Percentiles rank a stretch among this genome's conserved stretches.
Conservation (phyloP, 2,329 filamentous ascomycete genomes). For the Trichophyton rubrum region DNA sequence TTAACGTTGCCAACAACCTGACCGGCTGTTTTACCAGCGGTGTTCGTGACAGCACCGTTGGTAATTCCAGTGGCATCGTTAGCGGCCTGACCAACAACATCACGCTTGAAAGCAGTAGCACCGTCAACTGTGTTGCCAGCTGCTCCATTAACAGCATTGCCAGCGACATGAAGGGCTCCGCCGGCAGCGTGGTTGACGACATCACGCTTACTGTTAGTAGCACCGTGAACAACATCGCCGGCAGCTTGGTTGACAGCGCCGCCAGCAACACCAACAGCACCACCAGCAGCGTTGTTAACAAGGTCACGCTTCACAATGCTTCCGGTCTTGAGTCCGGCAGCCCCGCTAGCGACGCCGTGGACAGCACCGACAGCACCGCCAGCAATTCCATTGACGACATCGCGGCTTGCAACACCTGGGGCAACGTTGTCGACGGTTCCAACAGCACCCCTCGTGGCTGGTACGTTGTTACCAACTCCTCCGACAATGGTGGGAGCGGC, state of each 20-base stretch:
- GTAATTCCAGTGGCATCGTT: not conserved
- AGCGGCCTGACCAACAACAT: not conserved
- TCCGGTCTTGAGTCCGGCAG: not conserved
- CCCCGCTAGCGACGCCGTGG: not conserved
- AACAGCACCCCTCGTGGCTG: not conserved
- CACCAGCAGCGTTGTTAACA: not conserved
- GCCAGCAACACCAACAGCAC: not conserved
- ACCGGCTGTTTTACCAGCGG: not conserved
- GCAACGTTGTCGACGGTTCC: not conserved
- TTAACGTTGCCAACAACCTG: not conserved
- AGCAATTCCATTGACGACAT: not conserved
- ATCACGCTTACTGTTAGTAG: not conserved
- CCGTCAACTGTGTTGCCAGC: not conserved
- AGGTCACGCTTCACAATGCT: not conserved
- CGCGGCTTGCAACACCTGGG: not conserved
- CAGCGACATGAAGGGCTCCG: not conserved
- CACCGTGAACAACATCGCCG: not conserved
- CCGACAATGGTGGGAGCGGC: not conserved
- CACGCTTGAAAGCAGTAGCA: not conserved
- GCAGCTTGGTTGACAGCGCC: not conserved
- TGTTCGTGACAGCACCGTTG: not conserved
- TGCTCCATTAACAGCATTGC: not conserved
- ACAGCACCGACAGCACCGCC: not conserved
- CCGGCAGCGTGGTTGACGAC: not conserved
- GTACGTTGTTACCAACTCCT: not conserved